Evolutionary conservation across 2,329 filamentous ascomycete genomes (phyloP).

Genomic region (Zasmidium cellare): DNA sequence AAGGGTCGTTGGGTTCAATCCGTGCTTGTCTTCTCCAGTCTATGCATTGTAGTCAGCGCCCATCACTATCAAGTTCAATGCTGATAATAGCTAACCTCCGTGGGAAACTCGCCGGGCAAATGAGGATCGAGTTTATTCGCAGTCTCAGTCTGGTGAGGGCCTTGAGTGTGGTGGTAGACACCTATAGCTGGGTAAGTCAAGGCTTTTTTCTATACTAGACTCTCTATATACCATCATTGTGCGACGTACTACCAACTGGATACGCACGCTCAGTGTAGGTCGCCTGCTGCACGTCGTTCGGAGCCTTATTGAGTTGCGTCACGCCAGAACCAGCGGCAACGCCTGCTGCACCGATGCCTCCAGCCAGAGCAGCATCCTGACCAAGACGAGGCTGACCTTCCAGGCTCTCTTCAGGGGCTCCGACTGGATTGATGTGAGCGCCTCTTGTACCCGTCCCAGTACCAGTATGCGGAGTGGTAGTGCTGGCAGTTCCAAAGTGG

Average conservation of each 20-base stretch:
- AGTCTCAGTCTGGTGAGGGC: slow-evolving; percentile 28
- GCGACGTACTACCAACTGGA: slow-evolving; percentile 17
- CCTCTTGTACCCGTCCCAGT: neutral
- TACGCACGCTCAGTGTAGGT: slow-evolving; percentile 28
- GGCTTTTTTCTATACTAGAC: too few relatives aligned
- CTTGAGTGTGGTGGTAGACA: slow-evolving; percentile 13
- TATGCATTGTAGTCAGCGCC: neutral
- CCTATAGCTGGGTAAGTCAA: neutral
- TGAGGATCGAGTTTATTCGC: slow-evolving; percentile 37
- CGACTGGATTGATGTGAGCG: slow-evolving; percentile 11
- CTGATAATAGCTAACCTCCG: slow-evolving; percentile 11
- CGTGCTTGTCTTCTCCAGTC: slow-evolving; percentile 13
- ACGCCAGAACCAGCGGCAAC: neutral
- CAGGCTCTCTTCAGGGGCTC: slow-evolving; percentile 1
- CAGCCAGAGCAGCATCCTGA: slow-evolving; percentile 2
- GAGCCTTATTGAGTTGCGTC: slow-evolving; percentile 17
- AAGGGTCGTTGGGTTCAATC: neutral
- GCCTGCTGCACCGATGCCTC: slow-evolving; percentile 11
- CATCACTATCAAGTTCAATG: too few relatives aligned
- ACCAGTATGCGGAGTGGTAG: neutral
- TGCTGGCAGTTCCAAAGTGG: neutral
- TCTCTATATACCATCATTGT: too few relatives aligned
- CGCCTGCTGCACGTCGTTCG: slow-evolving; percentile 23
- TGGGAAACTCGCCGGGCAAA: slow-evolving; percentile 34
- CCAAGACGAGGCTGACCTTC: slow-evolving; percentile 7